These are phyloP conservation scores for Xylaria sp. DNA, from an alignment of 2,329 filamentous ascomycete genomes.

Conservation along the genomic window DNA sequence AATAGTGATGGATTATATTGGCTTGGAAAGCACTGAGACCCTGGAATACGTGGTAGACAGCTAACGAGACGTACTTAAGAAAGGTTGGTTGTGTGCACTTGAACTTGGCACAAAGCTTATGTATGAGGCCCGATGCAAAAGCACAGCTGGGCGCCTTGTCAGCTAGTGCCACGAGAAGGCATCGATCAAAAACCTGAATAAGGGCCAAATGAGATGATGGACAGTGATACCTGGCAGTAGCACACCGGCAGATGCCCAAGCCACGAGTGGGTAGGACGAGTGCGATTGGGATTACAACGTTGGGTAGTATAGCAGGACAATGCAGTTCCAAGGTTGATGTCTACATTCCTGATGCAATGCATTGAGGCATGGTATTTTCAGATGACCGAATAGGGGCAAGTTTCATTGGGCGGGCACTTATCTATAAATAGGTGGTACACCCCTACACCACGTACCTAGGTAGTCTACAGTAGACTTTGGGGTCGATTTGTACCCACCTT, in stretches of 20 bases:
- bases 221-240: neutral
- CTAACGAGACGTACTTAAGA: neutral
- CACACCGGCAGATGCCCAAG: neutral
- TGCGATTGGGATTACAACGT: conserved; percentile 7
- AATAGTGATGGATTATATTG: neutral
- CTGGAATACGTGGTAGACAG: neutral
- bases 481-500: neutral
- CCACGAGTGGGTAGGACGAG: neutral
- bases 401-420: neutral
- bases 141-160: neutral
- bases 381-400: neutral
- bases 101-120: neutral
- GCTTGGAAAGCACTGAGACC: neutral
- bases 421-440: neutral
- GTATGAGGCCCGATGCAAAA: neutral
- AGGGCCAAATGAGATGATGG: neutral
- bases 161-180: neutral
- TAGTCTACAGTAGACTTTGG: neutral
- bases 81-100: neutral
- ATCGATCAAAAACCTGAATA: neutral
- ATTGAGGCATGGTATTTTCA: neutral
- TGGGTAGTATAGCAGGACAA: neutral
- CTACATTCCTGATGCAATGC: neutral
- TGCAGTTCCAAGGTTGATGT: too few relatives aligned
- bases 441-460: too few relatives aligned